Percentiles rank a stretch among this genome's conserved stretches.
Evolutionary conservation across 2,329 filamentous ascomycete genomes (phyloP).

Genomic region (Orbilia brochopaga): DNA sequence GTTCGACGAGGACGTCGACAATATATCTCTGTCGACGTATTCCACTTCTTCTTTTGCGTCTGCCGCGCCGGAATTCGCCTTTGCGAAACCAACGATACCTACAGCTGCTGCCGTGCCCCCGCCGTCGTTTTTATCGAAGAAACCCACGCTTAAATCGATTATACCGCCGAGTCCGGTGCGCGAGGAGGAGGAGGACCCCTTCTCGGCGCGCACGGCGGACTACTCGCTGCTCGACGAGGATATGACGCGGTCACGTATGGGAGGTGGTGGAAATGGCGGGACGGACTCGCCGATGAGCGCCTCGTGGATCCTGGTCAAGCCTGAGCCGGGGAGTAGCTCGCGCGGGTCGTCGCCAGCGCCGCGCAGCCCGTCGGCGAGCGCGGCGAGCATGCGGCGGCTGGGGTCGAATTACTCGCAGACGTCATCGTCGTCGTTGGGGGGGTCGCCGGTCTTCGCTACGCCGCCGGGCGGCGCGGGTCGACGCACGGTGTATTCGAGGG

Average conservation of each 20-base stretch:
- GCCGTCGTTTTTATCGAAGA: conserved; percentile 31
- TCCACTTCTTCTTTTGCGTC: conserved; percentile 4
- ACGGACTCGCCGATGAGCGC: conserved; percentile 45
- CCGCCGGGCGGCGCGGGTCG: conserved; percentile 18
- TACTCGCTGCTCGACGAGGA: conserved; percentile 39
- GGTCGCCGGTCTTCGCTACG: conserved; percentile 30
- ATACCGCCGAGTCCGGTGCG: conserved; percentile 42
- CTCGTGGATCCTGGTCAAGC: conserved; percentile 48
- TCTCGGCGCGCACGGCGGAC: conserved; percentile 27
- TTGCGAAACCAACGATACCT: conserved; percentile 22
- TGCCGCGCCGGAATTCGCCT: conserved; percentile 1
- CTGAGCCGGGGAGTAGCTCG: conserved; percentile 37
- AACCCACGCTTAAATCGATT: conserved; percentile 35
- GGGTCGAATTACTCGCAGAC: conserved; percentile 31
- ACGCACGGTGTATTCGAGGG: conserved; percentile 31
- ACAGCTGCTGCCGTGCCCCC: conserved; percentile 9
- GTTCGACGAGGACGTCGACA: conserved; percentile 31
- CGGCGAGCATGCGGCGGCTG: conserved; percentile 41
- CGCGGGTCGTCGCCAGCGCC: conserved; percentile 33
- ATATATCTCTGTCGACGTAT: not conserved
- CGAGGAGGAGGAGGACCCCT: conserved; percentile 31
- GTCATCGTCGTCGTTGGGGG: conserved; percentile 13
- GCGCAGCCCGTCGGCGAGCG: conserved; percentile 25
- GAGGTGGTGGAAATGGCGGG: conserved; percentile 19
- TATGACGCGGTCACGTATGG: conserved; percentile 29